Evolutionary conservation across 2,329 filamentous ascomycete species (phyloP).

Genomic region (Aulographum hederae): DNA sequence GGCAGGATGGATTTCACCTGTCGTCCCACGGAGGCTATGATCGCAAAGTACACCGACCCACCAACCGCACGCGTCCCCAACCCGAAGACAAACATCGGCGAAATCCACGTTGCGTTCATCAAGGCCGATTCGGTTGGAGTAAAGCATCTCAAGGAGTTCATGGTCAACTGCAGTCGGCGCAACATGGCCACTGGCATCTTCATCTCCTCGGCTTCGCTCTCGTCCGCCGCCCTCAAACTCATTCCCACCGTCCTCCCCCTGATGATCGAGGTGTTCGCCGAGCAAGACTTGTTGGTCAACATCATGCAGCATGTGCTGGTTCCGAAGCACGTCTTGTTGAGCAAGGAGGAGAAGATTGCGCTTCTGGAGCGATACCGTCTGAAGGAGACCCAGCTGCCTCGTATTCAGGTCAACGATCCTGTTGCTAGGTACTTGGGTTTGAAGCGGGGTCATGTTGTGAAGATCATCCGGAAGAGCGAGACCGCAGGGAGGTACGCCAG

Average conservation of each 20-base stretch:
- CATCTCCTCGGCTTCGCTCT: conserved; percentile 66
- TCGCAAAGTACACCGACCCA: conserved; percentile 62
- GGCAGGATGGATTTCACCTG: conserved; percentile 75
- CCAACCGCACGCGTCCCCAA: conserved; percentile 50
- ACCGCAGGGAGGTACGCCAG: conserved; percentile 92
- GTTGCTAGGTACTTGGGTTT: conserved; percentile 84
- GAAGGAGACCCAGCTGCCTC: conserved; percentile 92
- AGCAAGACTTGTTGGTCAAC: conserved; percentile 91
- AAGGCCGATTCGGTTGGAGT: conserved; percentile 65
- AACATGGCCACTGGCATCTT: conserved; percentile 74
- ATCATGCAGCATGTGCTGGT: conserved; percentile 97
- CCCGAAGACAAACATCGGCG: conserved; percentile 55
- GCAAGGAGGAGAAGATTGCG: conserved; percentile 71
- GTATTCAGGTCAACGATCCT: conserved; percentile 81
- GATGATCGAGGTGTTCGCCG: conserved; percentile 85
- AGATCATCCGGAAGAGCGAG: conserved; percentile 92
- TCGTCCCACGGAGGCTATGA: conserved; percentile 67
- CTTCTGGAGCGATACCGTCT: conserved; percentile 78
- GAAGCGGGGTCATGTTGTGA: conserved; percentile 84
- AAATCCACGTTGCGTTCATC: conserved; percentile 87
- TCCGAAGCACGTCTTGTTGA: conserved; percentile 80
- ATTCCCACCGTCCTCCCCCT: conserved; percentile 54
- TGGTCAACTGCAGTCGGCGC: conserved; percentile 59
- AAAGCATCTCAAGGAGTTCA: conserved; percentile 81
- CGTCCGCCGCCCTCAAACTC: conserved; percentile 72